phyloP scores from a whole-genome alignment of 768 basidiomycete species.

The Amanita polypyramis region DNA sequence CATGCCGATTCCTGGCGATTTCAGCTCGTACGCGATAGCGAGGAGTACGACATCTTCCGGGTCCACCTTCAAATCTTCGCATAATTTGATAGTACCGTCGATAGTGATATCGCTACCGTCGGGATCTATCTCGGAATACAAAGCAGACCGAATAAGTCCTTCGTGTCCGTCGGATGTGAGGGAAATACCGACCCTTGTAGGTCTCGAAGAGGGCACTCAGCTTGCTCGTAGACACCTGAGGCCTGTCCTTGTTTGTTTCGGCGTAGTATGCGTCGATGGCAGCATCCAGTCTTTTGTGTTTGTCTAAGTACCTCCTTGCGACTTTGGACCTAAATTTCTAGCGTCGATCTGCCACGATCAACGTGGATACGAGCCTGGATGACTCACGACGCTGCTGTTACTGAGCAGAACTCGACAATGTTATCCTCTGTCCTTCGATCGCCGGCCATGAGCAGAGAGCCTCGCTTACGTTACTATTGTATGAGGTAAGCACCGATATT shows the following conservation, averaged over 20 bases:
- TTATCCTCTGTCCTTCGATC: slow-evolving; percentile 37
- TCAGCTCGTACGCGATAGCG: slow-evolving; percentile 72
- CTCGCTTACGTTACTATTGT: not conserved
- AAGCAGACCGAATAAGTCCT: slow-evolving; percentile 4
- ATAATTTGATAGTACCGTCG: slow-evolving; percentile 73
- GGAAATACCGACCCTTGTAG: slow-evolving; percentile 46
- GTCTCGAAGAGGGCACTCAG: slow-evolving; percentile 48
- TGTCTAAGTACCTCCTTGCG: slow-evolving; percentile 60
- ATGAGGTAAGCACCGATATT: not conserved
- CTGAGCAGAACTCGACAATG: slow-evolving; percentile 47
- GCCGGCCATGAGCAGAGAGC: slow-evolving; percentile 17
- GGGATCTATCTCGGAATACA: slow-evolving; percentile 32
- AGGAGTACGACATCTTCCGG: slow-evolving; percentile 79
- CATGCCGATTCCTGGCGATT: slow-evolving; percentile 60
- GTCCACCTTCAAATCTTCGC: slow-evolving; percentile 57
- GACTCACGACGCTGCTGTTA: slow-evolving; percentile 67
- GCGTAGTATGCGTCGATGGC: slow-evolving; percentile 68
- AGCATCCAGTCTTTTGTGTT: slow-evolving; percentile 58
- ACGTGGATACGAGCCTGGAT: not conserved
- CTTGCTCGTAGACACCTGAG: slow-evolving; percentile 40
- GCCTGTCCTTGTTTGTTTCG: slow-evolving; percentile 25
- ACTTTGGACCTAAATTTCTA: slow-evolving; percentile 35
- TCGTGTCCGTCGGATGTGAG: not conserved
- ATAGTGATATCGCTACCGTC: slow-evolving; percentile 57
- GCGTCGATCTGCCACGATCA: slow-evolving; percentile 20